Conservation (phyloP, 805 yeast species). For the Sugiyamaella marilandica region DNA sequence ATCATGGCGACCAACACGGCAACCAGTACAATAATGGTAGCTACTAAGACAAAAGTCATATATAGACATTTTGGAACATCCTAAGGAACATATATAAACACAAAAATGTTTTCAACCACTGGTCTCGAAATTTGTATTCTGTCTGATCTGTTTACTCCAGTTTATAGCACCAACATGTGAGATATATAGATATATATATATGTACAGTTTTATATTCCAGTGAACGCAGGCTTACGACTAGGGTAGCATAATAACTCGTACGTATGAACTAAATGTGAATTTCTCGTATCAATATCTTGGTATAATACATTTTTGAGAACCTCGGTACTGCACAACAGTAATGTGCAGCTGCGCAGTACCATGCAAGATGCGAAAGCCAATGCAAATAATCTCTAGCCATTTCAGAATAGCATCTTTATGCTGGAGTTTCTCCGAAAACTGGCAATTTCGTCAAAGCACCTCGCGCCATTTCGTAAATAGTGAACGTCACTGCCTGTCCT, state of each 20-base stretch:
- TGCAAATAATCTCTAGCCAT: background rate
- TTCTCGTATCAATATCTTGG: background rate
- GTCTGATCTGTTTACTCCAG: too few relatives aligned
- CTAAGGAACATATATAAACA: too few relatives aligned
- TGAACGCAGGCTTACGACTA: too few relatives aligned
- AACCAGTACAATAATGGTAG: slow-evolving; percentile 5
- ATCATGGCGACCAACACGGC: background rate
- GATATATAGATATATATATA: too few relatives aligned
- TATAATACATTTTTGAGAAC: background rate
- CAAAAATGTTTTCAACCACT: too few relatives aligned
- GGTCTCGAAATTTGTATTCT: too few relatives aligned
- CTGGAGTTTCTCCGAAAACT: slow-evolving; percentile 14
- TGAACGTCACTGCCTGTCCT: slow-evolving; percentile 97
- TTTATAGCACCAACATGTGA: too few relatives aligned
- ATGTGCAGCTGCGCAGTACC: background rate
- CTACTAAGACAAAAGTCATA: background rate
- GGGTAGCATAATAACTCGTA: too few relatives aligned
- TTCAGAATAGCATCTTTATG: background rate
- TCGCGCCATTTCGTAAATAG: slow-evolving; percentile 89
- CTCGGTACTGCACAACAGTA: background rate
- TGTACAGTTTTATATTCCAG: too few relatives aligned
- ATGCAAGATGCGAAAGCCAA: background rate
- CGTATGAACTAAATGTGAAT: too few relatives aligned
- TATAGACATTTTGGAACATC: too few relatives aligned
- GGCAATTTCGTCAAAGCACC: slow-evolving; percentile 45